phyloP scores from a whole-genome alignment of 192 early-diverging fungal genomes.

The Polychytrium aggregatum region DNA sequence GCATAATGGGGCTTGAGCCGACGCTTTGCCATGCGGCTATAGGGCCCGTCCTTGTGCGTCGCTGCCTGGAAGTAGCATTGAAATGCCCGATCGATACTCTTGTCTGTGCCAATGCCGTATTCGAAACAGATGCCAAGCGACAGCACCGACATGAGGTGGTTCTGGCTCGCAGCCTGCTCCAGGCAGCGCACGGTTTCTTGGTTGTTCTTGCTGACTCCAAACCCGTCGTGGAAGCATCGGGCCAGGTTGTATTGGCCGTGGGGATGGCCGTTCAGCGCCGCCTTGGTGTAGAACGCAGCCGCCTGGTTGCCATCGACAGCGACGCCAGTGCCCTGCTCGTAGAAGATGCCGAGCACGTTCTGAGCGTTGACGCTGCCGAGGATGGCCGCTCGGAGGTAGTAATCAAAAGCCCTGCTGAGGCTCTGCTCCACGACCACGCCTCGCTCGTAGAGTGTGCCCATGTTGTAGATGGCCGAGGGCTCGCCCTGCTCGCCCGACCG shows the following conservation, averaged over 20 bases:
- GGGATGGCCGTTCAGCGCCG: constrained; percentile 33
- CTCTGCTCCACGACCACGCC: constrained; percentile 34
- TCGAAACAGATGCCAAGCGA: constrained; percentile 68
- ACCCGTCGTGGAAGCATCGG: constrained; percentile 40
- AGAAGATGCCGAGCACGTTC: constrained; percentile 36
- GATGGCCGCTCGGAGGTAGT: constrained; percentile 33
- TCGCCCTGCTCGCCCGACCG: constrained; percentile 34
- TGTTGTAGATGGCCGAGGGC: constrained; percentile 43
- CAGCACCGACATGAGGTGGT: constrained; percentile 27
- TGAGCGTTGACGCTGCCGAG: constrained; percentile 34
- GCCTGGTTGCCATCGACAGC: too few species aligned
- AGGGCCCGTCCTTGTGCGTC: too few species aligned
- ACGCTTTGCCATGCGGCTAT: too few species aligned
- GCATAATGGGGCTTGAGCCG: too few species aligned
- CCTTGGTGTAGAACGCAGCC: constrained; percentile 29
- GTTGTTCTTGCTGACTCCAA: constrained; percentile 30
- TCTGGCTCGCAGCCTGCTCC: constrained; percentile 26
- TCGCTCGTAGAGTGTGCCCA: constrained; percentile 40
- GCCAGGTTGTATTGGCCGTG: constrained; percentile 44
- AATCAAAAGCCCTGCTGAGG: constrained; percentile 22
- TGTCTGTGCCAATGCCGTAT: constrained; percentile 55
- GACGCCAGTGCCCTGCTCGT: constrained; percentile 34
- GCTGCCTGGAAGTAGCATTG: constrained; percentile 25
- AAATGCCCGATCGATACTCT: constrained; percentile 38
- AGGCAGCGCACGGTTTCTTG: constrained; percentile 31